Evolutionary conservation across 2,329 filamentous ascomycete genomes (phyloP), one percentile per base, ranked within the genome.

Genomic region (Fusarium siculi): DNA sequence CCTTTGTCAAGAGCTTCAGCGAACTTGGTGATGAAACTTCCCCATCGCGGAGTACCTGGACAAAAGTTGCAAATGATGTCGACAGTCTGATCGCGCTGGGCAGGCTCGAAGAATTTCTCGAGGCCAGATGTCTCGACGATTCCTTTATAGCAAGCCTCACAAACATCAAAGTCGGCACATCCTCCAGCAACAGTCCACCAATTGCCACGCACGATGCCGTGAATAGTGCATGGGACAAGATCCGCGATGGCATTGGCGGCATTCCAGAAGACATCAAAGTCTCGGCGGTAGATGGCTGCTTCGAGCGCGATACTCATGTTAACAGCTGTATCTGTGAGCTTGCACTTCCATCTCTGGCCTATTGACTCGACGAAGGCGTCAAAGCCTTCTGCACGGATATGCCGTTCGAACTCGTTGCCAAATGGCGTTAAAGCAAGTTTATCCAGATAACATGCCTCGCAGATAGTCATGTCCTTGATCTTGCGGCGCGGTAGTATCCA

Each of bases 401-500:
- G 56, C 1, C 46, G 70, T 23, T 77, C 76, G 50, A 82, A 83
- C 14, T 80, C 73, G 9, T 54, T 40, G 0, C 65, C 77, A 11
- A 83, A 79, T 0, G 54, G 54, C 0, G 81, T 82, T 6, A 77
- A 47, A 0, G 74, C 78, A 10, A 83, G n/a, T 18, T 75, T 79
- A 23, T 83, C 81, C 16, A 82, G 62, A 62, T 79, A 82, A 28
- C 82, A 84, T 4, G 79, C 63, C 49, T 82, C 79, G 56, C 82
- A 84, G 1, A 81, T 69, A 8, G 69, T 66, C 47, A 83, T 47
- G 2, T 74, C 68, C 3, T 79, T 66, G 6, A 82, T 76, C 15
- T 54, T 66, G 4, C 70, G 73, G 0, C 77, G 74, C 0, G 77
- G 71, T 1, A 73, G 42, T 34, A 78, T 77, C 81, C 81, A 83